Evolutionary conservation across 495 filamentous ascomycete species (phyloP), one percentile per base, ranked within the genome.

Genomic region (Tuber microsphaerosporum): DNA sequence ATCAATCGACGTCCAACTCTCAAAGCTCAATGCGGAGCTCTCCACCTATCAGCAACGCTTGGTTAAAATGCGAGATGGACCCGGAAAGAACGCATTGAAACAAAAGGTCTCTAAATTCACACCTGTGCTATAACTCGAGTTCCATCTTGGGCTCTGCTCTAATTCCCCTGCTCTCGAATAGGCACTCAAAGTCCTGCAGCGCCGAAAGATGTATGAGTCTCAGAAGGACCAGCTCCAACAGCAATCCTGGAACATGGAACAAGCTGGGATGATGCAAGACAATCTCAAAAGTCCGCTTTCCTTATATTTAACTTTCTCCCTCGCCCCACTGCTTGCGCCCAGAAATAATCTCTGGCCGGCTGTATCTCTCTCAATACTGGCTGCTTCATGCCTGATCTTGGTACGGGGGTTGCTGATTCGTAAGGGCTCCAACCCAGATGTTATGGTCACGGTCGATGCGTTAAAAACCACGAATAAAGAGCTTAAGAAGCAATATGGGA

Each of bases 231-330:
- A 99, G 85, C 90, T 98, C 73, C 93, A 96, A 84, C 89, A 91
- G 79, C 95, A 98, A 84, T 92, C 91, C 19, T 98, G 95, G 95
- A 99, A 98, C 86, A 97, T 99, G 94, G 94, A 98, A 84, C 95
- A 98, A 83, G 95, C 95, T 9, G 92, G 92, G 84, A 97, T 96
- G 88, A 98, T 99, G 96, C 94, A 95, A 85, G 95, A 98, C 84
- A 98, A 99, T 81, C 90, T 99, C 46, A 96, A 97, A 83, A 97
- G 81, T 83, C 79, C 56, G 79, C 76, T 72, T 72, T 79, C 76
- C 56, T 74, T 72, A 72, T 75, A 45, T 20, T 65, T 48, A 41
- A 65, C 69, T 42, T 56, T 39, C 45, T 34, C 75, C 44, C 39
- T 71, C 19, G 42, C 48, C 19, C 75, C 75, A 31, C 34, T 70